Evolutionary conservation across 495 filamentous ascomycete genomes (phyloP).

Genomic region (Aspergillus cavernicola): DNA sequence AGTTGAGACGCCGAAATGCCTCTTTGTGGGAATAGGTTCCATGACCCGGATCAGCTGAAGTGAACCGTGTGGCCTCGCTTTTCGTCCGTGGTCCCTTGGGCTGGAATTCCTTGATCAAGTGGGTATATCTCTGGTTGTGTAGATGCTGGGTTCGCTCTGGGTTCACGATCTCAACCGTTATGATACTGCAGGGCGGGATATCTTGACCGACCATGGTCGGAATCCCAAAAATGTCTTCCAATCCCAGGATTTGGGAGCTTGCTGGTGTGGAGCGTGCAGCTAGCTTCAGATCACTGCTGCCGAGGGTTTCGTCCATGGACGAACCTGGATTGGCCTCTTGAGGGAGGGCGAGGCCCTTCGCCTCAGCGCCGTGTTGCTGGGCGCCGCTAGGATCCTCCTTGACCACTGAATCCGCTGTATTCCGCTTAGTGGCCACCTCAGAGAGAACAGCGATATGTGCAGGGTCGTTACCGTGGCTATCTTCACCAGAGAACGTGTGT

Average conservation of each 20-base stretch:
- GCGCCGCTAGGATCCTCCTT: neutral
- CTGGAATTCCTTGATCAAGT: neutral
- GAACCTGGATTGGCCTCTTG: neutral
- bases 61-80: neutral
- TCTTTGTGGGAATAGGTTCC: neutral
- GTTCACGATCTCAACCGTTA: neutral
- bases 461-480: neutral
- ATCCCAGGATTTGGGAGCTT: neutral
- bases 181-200: neutral
- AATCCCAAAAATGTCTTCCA: neutral
- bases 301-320: neutral
- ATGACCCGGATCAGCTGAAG: neutral
- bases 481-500: neutral
- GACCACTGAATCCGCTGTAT: neutral
- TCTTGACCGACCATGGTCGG: neutral
- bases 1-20: neutral
- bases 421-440: neutral
- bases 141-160: neutral
- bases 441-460: neutral
- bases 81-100: neutral
- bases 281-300: neutral
- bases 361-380: neutral
- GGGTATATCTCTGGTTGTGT: neutral
- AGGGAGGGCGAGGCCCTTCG: neutral
- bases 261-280: neutral